A percentile compares a stretch with the other conserved stretches of the same genome.
These are phyloP conservation scores for Neopestalotiopsis sp. DNA, from an alignment of 2,329 filamentous ascomycete species.

Conservation along the genomic window DNA sequence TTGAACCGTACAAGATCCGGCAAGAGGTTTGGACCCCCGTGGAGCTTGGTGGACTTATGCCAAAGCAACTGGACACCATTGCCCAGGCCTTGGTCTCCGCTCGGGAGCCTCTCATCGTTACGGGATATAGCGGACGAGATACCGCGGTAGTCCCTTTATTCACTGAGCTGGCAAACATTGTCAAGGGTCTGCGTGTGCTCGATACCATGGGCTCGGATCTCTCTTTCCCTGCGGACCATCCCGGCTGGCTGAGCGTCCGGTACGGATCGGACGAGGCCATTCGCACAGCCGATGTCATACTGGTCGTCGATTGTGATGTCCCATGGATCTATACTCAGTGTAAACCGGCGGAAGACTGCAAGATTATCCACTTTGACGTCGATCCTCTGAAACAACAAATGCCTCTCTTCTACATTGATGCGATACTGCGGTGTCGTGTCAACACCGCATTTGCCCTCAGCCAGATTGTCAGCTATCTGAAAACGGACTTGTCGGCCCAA, in stretches of 20 bases:
- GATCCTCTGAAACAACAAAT: constrained; percentile 74
- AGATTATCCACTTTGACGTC: constrained; percentile 68
- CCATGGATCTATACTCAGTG: constrained; percentile 88
- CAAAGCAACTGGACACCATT: constrained; percentile 60
- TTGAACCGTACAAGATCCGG: constrained; percentile 72
- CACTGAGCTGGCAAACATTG: constrained; percentile 68
- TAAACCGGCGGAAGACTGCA: constrained; percentile 55
- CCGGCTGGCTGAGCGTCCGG: constrained; percentile 70
- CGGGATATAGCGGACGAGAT: constrained; percentile 74
- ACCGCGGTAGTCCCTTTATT: constrained; percentile 64
- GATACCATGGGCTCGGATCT: constrained; percentile 82
- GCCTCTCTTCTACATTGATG: constrained; percentile 73
- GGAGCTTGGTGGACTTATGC: constrained; percentile 64
- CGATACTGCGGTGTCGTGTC: constrained; percentile 68
- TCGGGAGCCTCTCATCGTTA: constrained; percentile 70
- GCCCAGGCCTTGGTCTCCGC: constrained; percentile 67
- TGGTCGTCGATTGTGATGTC: constrained; percentile 88
- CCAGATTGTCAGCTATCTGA: constrained; percentile 66
- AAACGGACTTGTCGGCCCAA: constrained; percentile 43
- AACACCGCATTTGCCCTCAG: constrained; percentile 68
- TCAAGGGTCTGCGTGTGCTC: constrained; percentile 73
- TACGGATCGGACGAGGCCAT: constrained; percentile 78
- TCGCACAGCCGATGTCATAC: constrained; percentile 78
- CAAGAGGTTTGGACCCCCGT: constrained; percentile 75
- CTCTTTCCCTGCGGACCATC: constrained; percentile 77